Evolutionary conservation across 2,329 filamentous ascomycete genomes (phyloP).

Genomic region (Sporothrix dimorphospora): DNA sequence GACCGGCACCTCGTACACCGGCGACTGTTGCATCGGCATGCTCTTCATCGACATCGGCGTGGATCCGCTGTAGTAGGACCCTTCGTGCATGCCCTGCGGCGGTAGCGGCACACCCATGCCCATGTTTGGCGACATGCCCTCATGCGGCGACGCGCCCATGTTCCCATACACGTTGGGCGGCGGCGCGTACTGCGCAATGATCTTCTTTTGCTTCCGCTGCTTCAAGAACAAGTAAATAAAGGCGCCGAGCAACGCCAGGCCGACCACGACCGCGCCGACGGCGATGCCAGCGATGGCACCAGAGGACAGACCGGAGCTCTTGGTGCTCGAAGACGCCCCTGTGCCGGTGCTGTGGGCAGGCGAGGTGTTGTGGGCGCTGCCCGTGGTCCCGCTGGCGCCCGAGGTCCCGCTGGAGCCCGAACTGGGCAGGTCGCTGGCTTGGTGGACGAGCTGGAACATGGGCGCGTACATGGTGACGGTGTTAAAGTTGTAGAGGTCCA

Average conservation of each 20-base stretch:
- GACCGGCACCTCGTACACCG: background rate
- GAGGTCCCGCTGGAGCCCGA: background rate
- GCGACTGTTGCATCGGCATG: background rate
- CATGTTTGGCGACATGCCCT: background rate
- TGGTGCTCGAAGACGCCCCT: background rate
- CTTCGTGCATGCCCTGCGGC: background rate
- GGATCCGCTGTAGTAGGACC: background rate
- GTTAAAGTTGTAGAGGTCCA: background rate
- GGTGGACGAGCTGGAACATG: conserved; percentile 40
- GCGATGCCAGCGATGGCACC: conserved; percentile 27
- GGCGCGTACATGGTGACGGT: conserved; percentile 36
- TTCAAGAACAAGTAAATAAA: conserved; percentile 8
- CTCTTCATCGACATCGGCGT: conserved; percentile 9
- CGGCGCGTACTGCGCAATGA: conserved; percentile 11
- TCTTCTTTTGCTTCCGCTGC: conserved; percentile 6
- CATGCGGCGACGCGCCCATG: background rate
- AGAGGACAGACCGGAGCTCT: background rate
- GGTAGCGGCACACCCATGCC: background rate
- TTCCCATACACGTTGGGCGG: background rate
- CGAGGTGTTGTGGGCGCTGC: background rate
- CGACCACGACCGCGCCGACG: conserved; percentile 20
- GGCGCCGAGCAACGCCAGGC: conserved; percentile 1
- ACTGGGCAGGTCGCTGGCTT: conserved; percentile 22
- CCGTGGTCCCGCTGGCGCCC: background rate
- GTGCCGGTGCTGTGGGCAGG: background rate